These are phyloP conservation scores for Cadophora sp. DNA, from an alignment of 2,329 filamentous ascomycete genomes.

Conservation along the genomic window DNA sequence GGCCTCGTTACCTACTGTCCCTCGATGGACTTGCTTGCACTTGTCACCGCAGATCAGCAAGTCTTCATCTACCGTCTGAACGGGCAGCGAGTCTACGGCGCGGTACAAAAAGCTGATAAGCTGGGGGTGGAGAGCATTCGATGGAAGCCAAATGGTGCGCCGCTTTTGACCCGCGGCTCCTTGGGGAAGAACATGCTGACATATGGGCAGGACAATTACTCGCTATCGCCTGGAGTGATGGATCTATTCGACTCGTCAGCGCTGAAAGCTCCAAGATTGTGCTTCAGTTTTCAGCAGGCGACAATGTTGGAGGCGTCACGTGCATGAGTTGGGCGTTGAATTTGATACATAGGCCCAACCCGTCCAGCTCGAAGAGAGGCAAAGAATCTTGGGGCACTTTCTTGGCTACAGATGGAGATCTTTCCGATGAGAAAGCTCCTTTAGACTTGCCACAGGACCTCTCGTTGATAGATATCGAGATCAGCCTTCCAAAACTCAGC, in stretches of 20 bases:
- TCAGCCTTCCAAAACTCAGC: slow-evolving; percentile 77
- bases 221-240: slow-evolving; percentile 85
- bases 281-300: slow-evolving; percentile 65
- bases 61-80: slow-evolving; percentile 81
- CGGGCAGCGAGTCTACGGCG: slow-evolving; percentile 71
- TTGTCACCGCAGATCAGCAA: slow-evolving; percentile 71
- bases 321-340: slow-evolving; percentile 50
- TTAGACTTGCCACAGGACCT: slow-evolving; percentile 74
- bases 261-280: slow-evolving; percentile 83
- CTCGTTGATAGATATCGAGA: slow-evolving; percentile 77
- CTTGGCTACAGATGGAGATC: slow-evolving; percentile 26
- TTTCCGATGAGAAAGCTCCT: slow-evolving; percentile 26
- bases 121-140: slow-evolving; percentile 48
- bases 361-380: slow-evolving; percentile 26
- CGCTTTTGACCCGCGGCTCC: not conserved
- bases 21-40: slow-evolving; percentile 81
- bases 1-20: slow-evolving; percentile 78
- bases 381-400: slow-evolving; percentile 36
- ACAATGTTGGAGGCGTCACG: slow-evolving; percentile 50
- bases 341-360: slow-evolving; percentile 34
- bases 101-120: slow-evolving; percentile 45
- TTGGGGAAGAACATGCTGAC: slow-evolving; percentile 18
- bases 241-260: slow-evolving; percentile 76
- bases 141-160: slow-evolving; percentile 47
- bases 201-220: slow-evolving; percentile 69